Evolutionary conservation across 768 basidiomycete genomes (phyloP).

Genomic region (Coprinopsis sp.): DNA sequence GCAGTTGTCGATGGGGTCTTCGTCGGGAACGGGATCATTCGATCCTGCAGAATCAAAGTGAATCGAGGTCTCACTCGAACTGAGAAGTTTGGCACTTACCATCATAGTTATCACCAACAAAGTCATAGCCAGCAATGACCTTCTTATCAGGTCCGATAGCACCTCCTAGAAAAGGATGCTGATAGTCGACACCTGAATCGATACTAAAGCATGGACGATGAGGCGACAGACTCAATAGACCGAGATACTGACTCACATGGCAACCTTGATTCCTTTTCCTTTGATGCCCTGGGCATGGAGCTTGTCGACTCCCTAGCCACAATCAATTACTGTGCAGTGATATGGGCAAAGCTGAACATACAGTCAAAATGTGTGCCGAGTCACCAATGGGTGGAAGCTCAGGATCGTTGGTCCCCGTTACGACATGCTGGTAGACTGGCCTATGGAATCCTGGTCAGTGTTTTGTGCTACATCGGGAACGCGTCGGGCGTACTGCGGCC

Average conservation of each 20-base stretch:
- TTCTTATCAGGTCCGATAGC: constrained; percentile 50
- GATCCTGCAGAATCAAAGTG: too few species aligned
- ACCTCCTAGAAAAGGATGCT: constrained; percentile 50
- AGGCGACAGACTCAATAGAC: neutral
- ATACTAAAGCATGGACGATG: constrained; percentile 35
- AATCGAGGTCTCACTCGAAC: too few species aligned
- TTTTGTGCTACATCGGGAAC: too few species aligned
- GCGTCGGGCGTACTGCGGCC: constrained; percentile 35
- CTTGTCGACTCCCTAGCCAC: constrained; percentile 53
- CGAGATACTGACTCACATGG: constrained; percentile 51
- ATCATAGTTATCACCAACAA: constrained; percentile 52
- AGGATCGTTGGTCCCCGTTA: constrained; percentile 37
- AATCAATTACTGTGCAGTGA: too few species aligned
- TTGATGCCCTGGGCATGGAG: constrained; percentile 60
- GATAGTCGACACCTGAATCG: constrained; percentile 55
- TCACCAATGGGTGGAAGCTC: constrained; percentile 40
- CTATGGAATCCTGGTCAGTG: too few species aligned
- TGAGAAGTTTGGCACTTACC: too few species aligned
- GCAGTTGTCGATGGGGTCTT: constrained; percentile 47
- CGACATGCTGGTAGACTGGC: constrained; percentile 39
- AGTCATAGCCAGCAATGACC: constrained; percentile 49
- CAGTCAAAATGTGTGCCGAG: constrained; percentile 52
- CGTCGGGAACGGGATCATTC: constrained; percentile 46
- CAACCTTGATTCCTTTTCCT: constrained; percentile 65
- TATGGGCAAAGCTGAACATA: too few species aligned